Conservation (phyloP, 2,329 filamentous ascomycete species). For the Cladosporium sp. region DNA sequence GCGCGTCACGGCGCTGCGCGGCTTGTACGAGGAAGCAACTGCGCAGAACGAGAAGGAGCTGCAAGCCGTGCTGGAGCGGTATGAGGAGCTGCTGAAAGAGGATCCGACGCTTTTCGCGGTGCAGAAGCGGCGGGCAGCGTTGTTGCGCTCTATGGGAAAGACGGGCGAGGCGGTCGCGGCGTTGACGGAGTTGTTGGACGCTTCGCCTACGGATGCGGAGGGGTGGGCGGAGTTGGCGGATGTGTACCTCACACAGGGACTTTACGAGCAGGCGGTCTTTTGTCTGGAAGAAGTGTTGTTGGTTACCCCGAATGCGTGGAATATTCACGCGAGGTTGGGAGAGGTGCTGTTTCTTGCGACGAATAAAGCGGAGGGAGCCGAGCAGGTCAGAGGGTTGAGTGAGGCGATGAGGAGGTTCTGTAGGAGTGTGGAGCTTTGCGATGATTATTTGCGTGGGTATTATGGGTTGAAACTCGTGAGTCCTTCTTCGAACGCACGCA, state of each 20-base stretch:
- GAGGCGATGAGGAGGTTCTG: constrained; percentile 82
- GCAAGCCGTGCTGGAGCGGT: constrained; percentile 67
- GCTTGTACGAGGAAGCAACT: constrained; percentile 78
- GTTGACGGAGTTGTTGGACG: constrained; percentile 71
- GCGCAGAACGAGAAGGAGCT: constrained; percentile 64
- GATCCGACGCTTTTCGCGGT: constrained; percentile 81
- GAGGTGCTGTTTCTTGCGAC: constrained; percentile 73
- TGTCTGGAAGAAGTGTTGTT: constrained; percentile 87
- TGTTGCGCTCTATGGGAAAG: constrained; percentile 70
- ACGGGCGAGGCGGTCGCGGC: constrained; percentile 68
- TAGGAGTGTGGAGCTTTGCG: constrained; percentile 87
- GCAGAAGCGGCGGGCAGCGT: constrained; percentile 75
- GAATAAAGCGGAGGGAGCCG: constrained; percentile 31
- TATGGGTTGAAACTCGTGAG: constrained; percentile 75
- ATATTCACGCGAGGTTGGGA: constrained; percentile 84
- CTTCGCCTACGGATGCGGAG: constrained; percentile 85
- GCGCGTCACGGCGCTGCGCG: constrained; percentile 76
- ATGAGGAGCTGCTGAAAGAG: constrained; percentile 68
- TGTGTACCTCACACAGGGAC: constrained; percentile 73
- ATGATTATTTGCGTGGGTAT: constrained; percentile 86
- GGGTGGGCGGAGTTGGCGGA: constrained; percentile 90
- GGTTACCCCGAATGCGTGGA: constrained; percentile 89
- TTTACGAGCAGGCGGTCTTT: constrained; percentile 80
- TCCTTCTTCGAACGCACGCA: constrained; percentile 42
- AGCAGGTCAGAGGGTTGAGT: constrained; percentile 50